Evolutionary conservation across 2,329 filamentous ascomycete genomes (phyloP), one percentile per base, ranked within the genome.

Genomic region (Acrocalymma vagum): DNA sequence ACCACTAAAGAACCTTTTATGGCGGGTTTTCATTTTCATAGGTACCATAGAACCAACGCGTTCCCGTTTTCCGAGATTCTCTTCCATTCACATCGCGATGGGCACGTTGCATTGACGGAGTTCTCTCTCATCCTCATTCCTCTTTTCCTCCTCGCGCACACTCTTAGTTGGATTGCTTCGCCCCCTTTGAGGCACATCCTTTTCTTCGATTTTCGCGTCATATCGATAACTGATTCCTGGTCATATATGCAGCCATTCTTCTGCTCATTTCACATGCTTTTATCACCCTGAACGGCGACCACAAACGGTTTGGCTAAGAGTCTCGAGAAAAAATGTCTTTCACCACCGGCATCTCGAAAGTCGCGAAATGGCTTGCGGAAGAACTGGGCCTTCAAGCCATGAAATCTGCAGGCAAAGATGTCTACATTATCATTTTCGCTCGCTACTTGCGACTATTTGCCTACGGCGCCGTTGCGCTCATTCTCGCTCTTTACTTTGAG

Each of bases 371-470:
- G 62, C 48, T 63, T 7, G 49, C 51, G 9, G 29, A 45, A n/a
- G 65, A 68, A 37, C 48, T 66, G 5, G 65, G 65, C 3, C 48
- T 68, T 8, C 36, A 47, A 13, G 63, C 65, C 1, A 61, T 68
- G 53, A 45, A 22, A 21, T 36, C 46, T 11, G 60, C 55, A 1
- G 51, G 59, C 4, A 58, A 49, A 38, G 65, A 68, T 21, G 58
- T 66, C 10, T 60, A 65, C 40, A 53, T 72, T 23, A 50, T 72
- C 16, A 65, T 72, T 32, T 27, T 68, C 2, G 43, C 60, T n/a
- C 66, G 70, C 9, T 69, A 56, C 38, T 50, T 70, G 2, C 67
- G 70, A 14, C 59, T 71, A 22, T 55, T 65, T 17, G 69, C 67
- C 1, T 72, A 68, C 38, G 69, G 70, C 14, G 58, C 62, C 7